Conservation (phyloP, 106 monocot species). For the Platanthera guangdongensis region DNA sequence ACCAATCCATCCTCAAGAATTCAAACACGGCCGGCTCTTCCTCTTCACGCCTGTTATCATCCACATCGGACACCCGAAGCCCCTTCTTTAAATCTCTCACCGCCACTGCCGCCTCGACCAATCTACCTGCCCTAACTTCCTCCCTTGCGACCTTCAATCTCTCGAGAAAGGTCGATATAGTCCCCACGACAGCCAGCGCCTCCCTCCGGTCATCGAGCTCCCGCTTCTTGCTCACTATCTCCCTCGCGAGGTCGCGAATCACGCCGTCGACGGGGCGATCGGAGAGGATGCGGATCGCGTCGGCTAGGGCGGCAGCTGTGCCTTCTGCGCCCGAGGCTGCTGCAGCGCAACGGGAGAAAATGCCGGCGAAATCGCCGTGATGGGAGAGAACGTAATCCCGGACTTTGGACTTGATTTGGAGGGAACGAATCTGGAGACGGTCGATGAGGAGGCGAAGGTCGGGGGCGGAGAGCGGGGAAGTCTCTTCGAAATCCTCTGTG, state of each 20-base stretch:
- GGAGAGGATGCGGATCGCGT: conserved; percentile 42
- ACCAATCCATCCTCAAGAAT: conserved; percentile 65
- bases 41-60: conserved; percentile 3
- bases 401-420: conserved; percentile 59
- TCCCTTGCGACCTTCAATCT: conserved; percentile 33
- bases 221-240: conserved; percentile 37
- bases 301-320: conserved; percentile 26
- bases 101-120: conserved; percentile 44
- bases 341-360: conserved; percentile 45
- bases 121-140: conserved; percentile 26
- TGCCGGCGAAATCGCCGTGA: conserved; percentile 42
- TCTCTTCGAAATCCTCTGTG: conserved; percentile 26
- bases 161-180: conserved; percentile 23
- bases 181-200: conserved; percentile 34
- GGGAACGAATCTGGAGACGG: conserved; percentile 71
- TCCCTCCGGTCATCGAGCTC: conserved; percentile 60
- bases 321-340: conserved; percentile 28
- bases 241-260: conserved; percentile 35
- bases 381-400: conserved; percentile 55
- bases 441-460: conserved; percentile 92
- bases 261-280: conserved; percentile 30
- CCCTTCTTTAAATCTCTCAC: conserved; percentile 40
- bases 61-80: conserved; percentile 19
- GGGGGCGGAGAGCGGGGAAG: conserved; percentile 78
- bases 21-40: conserved; percentile 49